Percentiles rank a stretch among this genome's conserved stretches.
These are phyloP conservation scores for Microcyclosporella mali DNA, from an alignment of 2,329 filamentous ascomycete genomes.

Conservation along the genomic window DNA sequence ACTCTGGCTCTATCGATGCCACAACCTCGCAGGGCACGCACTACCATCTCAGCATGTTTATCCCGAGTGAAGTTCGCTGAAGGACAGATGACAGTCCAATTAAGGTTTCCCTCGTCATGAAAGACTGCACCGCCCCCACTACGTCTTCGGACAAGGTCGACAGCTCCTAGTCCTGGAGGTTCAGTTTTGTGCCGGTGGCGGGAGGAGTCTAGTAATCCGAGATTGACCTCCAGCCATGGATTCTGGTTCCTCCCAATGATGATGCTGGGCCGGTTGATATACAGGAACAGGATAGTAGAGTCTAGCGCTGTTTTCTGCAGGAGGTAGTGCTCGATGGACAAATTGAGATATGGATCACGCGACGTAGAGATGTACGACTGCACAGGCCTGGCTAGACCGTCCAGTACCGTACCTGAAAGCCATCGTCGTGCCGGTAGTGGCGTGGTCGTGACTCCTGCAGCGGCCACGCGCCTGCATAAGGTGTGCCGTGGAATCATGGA, in stretches of 20 bases:
- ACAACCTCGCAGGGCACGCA: constrained; percentile 64
- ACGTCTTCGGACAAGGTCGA: constrained; percentile 70
- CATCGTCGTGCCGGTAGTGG: constrained; percentile 18
- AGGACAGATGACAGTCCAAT: constrained; percentile 88
- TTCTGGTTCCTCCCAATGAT: constrained; percentile 97
- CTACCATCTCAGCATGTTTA: constrained; percentile 87
- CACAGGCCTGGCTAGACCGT: constrained; percentile 26
- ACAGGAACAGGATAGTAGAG: constrained; percentile 77
- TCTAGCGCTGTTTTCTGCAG: constrained; percentile 65
- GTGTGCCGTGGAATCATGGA: constrained; percentile 25
- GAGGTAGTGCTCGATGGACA: constrained; percentile 88
- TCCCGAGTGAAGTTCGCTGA: constrained; percentile 70
- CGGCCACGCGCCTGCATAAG: constrained; percentile 19
- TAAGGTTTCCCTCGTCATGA: constrained; percentile 87
- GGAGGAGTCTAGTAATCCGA: constrained; percentile 52
- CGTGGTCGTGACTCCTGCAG: constrained; percentile 1
- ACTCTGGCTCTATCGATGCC: constrained; percentile 60
- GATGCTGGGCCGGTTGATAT: constrained; percentile 79
- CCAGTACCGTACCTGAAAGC: constrained; percentile 19
- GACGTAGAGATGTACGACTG: constrained; percentile 48
- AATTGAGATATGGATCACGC: constrained; percentile 75
- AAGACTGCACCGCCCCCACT: constrained; percentile 91
- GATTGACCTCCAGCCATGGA: constrained; percentile 86
- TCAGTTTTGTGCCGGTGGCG: constrained; percentile 29
- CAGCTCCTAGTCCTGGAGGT: constrained; percentile 36